phyloP scores from a whole-genome alignment of 2,329 filamentous ascomycete species.

The Talaromyces sp. region DNA sequence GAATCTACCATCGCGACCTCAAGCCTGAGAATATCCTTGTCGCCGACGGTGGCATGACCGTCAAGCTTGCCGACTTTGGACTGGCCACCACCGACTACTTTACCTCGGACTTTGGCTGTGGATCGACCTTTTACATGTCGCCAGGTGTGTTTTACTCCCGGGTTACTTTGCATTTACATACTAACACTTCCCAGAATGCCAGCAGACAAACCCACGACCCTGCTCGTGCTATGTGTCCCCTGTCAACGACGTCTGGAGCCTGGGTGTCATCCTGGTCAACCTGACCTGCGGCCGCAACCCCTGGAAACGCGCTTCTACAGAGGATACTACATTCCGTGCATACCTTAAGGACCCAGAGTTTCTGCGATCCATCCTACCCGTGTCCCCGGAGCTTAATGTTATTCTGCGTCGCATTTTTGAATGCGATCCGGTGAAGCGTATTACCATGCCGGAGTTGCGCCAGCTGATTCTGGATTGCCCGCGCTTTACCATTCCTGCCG shows the following conservation, averaged over 20 bases:
- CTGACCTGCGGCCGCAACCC: conserved; percentile 96
- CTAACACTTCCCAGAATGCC: conserved; percentile 64
- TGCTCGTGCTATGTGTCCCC: conserved; percentile 80
- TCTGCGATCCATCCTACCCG: conserved; percentile 83
- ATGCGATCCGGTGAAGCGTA: conserved; percentile 74
- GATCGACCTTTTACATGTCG: conserved; percentile 99
- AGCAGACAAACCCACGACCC: conserved; percentile 67
- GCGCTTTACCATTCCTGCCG: conserved; percentile 55
- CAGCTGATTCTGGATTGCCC: conserved; percentile 71
- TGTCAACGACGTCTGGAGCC: conserved; percentile 94
- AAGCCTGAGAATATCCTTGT: conserved; percentile 99
- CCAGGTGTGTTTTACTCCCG: conserved; percentile 64
- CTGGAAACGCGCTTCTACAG: conserved; percentile 91
- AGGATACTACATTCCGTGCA: conserved; percentile 92
- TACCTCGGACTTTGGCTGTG: conserved; percentile 94
- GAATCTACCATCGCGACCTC: conserved; percentile 94
- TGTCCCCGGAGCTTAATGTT: conserved; percentile 82
- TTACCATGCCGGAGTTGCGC: conserved; percentile 74
- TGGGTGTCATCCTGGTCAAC: conserved; percentile 98
- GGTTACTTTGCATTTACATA: neutral
- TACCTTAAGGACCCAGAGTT: conserved; percentile 82
- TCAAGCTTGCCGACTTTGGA: conserved; percentile 96
- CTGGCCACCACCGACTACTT: conserved; percentile 78
- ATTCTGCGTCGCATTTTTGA: conserved; percentile 87
- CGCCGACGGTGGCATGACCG: conserved; percentile 77